These are phyloP conservation scores for Tremella mesenterica DNA, from an alignment of 768 basidiomycete genomes.

Conservation along the genomic window DNA sequence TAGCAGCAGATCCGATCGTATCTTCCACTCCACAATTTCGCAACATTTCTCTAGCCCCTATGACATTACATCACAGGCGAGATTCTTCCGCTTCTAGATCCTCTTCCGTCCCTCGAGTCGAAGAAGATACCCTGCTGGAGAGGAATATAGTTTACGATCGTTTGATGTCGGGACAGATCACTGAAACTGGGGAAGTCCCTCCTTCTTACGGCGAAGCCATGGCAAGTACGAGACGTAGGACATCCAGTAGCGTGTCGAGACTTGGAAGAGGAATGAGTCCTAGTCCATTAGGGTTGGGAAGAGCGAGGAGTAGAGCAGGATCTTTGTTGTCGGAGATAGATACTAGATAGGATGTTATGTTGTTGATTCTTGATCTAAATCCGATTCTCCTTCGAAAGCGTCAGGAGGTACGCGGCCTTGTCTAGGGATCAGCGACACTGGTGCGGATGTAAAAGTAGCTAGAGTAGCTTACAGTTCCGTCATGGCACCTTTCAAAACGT, in stretches of 20 bases:
- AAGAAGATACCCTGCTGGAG: constrained; percentile 40
- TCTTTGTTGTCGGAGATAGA: no score
- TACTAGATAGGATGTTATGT: no score
- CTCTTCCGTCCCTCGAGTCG: not conserved
- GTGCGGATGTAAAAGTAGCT: not conserved
- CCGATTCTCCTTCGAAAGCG: constrained; percentile 57
- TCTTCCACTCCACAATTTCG: not conserved
- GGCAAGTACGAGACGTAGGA: constrained; percentile 5
- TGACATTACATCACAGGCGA: not conserved
- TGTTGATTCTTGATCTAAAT: not conserved
- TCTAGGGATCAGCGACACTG: constrained; percentile 32
- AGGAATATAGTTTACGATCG: constrained; percentile 59
- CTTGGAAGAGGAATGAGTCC: constrained; percentile 1
- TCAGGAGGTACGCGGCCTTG: constrained; percentile 79
- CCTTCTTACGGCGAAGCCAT: constrained; percentile 57
- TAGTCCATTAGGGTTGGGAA: not conserved
- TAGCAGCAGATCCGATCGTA: not conserved
- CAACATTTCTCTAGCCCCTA: not conserved
- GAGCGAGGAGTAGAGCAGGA: not conserved
- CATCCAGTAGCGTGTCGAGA: constrained; percentile 4
- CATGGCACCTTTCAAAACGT: constrained; percentile 69
- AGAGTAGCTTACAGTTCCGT: constrained; percentile 55
- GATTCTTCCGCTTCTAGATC: not conserved
- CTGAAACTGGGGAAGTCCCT: constrained; percentile 70
- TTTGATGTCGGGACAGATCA: constrained; percentile 72